Evolutionary conservation across 2,329 filamentous ascomycete species (phyloP), one percentile per base, ranked within the genome.

Genomic region (Hypoxylon sp.): DNA sequence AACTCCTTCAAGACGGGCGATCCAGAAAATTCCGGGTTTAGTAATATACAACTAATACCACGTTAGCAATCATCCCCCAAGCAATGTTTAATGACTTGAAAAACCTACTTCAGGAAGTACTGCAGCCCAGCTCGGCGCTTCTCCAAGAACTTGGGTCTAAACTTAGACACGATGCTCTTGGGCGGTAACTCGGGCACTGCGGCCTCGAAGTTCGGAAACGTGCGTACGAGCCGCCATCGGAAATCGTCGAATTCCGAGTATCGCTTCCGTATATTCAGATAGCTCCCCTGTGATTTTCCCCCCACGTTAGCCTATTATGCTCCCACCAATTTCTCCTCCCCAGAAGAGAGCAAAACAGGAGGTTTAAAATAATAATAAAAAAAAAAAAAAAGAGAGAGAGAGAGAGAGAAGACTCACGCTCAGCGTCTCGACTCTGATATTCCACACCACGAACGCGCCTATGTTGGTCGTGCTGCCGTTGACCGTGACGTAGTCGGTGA

Each of bases 361-460:
- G 3, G 8, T n/a, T 3, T 1, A 22, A 22, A 22, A 22, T n/a
- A n/a, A n/a, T n/a, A n/a, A n/a, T n/a, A 22, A 22, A 22, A 22
- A 22, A 22, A 22, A 22, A 22, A n/a, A n/a, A n/a, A n/a, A n/a
- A n/a, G n/a, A n/a, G n/a, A n/a, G n/a, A n/a, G n/a, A n/a, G n/a
- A n/a, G n/a, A n/a, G n/a, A n/a, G 8, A 26, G 24, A 26, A 29
- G 5, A 86, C 89, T 79, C 78, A 94, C 94, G 80, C 90, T 91
- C 55, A 98, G 83, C 3, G 94, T 98, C 79, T 96, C 90, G 48
- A 99, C 93, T 52, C 87, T 89, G 75, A 96, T 94, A 77, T 94
- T 96, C 93, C 93, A 99, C 6, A 97, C 94, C 1, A 98, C 93
- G 82, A 98, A 99, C 1, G 94, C 92, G n/a, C 95, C 95, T 29